Conservation (phyloP, 2,329 filamentous ascomycete genomes). For the Neofusicoccum ribis region DNA sequence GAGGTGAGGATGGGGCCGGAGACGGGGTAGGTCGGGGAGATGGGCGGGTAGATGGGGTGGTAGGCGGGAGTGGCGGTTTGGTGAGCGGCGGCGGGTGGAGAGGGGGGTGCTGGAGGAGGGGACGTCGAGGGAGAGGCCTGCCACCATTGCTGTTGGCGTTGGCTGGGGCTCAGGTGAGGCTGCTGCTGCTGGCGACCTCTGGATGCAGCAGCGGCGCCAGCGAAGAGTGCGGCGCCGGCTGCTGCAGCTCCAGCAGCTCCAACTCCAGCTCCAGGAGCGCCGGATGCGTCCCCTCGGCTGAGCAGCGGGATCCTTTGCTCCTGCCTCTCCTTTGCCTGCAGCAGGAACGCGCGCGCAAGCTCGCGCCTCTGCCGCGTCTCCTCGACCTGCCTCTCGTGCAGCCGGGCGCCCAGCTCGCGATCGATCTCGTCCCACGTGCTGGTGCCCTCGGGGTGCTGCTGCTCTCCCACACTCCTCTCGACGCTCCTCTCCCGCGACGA, state of each 20-base stretch:
- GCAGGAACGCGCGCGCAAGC: not conserved
- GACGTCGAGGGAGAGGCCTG: not conserved
- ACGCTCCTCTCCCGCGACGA: not conserved
- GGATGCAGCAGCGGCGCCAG: not conserved
- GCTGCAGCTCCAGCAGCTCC: not conserved
- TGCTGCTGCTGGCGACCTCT: not conserved
- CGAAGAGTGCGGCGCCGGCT: not conserved
- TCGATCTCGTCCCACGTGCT: constrained; percentile 4
- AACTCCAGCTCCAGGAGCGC: not conserved
- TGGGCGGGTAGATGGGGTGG: constrained; percentile 4
- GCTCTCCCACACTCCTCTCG: not conserved
- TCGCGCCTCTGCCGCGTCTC: constrained; percentile 2
- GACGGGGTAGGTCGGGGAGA: not conserved
- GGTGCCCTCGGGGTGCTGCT: not conserved
- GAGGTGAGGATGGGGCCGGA: constrained; percentile 11
- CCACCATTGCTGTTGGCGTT: not conserved
- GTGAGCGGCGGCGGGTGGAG: not conserved
- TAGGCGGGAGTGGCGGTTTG: not conserved
- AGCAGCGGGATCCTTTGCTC: not conserved
- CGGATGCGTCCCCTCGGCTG: not conserved
- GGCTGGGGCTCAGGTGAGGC: not conserved
- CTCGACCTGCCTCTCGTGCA: not conserved
- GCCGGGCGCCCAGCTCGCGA: not conserved
- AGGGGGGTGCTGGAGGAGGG: not conserved
- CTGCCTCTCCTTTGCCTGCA: constrained; percentile 10